Evolutionary conservation across 371 early-diverging fungal genomes (phyloP).

Genomic region (Basidiobolus meristosporus): DNA sequence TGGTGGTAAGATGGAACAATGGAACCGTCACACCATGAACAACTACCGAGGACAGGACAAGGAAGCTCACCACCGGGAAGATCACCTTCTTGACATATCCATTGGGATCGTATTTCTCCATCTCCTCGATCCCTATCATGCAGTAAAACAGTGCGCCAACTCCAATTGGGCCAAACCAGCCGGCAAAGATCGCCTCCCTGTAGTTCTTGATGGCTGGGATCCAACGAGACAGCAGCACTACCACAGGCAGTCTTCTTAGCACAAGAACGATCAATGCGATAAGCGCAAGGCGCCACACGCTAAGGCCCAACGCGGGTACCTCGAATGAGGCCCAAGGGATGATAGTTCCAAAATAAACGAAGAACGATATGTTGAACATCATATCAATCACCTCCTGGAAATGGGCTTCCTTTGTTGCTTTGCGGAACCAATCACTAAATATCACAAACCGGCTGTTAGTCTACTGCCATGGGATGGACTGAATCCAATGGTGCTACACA

Average conservation of each 20-base stretch:
- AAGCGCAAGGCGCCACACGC: conserved; percentile 48
- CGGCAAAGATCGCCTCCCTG: conserved; percentile 78
- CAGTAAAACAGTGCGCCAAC: conserved; percentile 71
- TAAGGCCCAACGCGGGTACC: conserved; percentile 19
- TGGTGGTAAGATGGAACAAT: conserved; percentile 30
- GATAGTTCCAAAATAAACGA: too few species aligned
- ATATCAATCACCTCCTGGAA: conserved; percentile 84
- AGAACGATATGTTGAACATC: conserved; percentile 73
- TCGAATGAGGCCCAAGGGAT: conserved; percentile 64
- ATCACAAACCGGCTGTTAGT: conserved; percentile 2
- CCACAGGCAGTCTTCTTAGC: conserved; percentile 64
- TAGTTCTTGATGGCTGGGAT: conserved; percentile 55
- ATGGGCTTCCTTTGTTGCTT: conserved; percentile 69
- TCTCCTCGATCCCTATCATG: conserved; percentile 27
- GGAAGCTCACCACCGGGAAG: conserved; percentile 42
- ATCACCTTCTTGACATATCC: conserved; percentile 12
- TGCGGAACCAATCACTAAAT: conserved; percentile 57
- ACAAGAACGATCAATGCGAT: conserved; percentile 50
- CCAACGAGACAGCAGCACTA: conserved; percentile 34
- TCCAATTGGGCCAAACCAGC: conserved; percentile 96
- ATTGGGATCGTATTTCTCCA: conserved; percentile 13
- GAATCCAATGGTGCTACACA: conserved; percentile 4
- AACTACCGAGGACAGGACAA: conserved; percentile 55
- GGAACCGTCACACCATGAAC: conserved; percentile 71
- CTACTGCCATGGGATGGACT: background rate